Base-by-base conservation (phyloP, 73 alveolate species). In the Paramecium octaurelia region DNA sequence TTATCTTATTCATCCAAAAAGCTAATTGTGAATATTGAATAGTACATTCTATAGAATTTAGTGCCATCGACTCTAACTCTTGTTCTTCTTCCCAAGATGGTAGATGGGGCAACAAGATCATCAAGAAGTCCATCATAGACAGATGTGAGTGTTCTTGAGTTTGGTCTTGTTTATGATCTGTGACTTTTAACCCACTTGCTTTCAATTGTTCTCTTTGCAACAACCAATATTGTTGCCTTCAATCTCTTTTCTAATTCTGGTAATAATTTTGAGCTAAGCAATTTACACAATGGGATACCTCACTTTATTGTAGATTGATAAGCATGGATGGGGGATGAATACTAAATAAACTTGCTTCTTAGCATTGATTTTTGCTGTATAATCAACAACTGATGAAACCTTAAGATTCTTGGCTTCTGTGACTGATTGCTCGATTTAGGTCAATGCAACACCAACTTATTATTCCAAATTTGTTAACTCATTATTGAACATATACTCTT, bases 101-200 rank as follows among this genome's bases (percentile, higher is more conserved):
- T 69, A 23, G 92, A 31, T 48, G 94, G 94, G 8, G 88, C 86
- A 48, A 89, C 88, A 36, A 89, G 75, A 59, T 89, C 94, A 43
- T 89, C 94, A 40, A 89, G 92, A 60, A 89, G 92, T 59, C 89
- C 94, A 89, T 89, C 94, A 64, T 69, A 89, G 86, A 89, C 94
- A 60, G 75, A 20, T 58, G 94, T 89, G 71, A 89, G 75, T 59
- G 92, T 70, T 89, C 94, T 89, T 57, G 94, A 89, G 31, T 48
- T 44, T 34, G 94, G 94, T 89, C 94, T 89, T 27, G 71, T 58
- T 71, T 70, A 38, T 34, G 90, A 70, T 83, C 84, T 89, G 92
- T 89, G 94, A 7, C 46, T 59, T 88, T 89, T 89, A 71, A 89
- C 84, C 94, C 94, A 89, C 57, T 71, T 89, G 42, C 85, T 70